phyloP scores from a whole-genome alignment of 2,329 filamentous ascomycete genomes.

The Fusarium sp. region DNA sequence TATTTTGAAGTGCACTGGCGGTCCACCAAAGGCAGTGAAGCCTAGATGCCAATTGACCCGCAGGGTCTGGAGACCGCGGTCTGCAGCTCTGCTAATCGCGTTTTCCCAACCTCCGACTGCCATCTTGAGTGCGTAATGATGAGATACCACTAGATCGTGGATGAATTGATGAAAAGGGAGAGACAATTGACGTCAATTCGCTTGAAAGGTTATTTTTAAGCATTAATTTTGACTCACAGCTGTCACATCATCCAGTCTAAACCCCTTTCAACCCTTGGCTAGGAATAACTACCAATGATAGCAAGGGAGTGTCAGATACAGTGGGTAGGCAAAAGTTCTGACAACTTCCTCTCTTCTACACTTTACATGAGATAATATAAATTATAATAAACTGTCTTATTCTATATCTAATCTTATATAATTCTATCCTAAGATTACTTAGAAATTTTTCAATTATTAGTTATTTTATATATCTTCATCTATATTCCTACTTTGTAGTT shows the following conservation, averaged over 20 bases:
- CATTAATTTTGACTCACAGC: not conserved
- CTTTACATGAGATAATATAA: too few relatives aligned
- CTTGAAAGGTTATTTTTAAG: not conserved
- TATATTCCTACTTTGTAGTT: too few relatives aligned
- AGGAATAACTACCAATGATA: not conserved
- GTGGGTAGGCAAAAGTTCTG: too few relatives aligned
- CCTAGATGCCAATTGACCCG: constrained; percentile 33
- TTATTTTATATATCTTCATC: too few relatives aligned
- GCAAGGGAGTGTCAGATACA: not conserved
- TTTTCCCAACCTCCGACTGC: constrained; percentile 15
- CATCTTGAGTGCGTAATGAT: not conserved
- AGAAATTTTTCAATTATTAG: too few relatives aligned
- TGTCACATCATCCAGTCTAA: constrained; percentile 18
- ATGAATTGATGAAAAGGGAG: too few relatives aligned
- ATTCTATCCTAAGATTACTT: too few relatives aligned
- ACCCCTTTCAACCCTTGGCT: not conserved
- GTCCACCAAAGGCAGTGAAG: constrained; percentile 30
- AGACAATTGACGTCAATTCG: not conserved
- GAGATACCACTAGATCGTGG: rapidly evolving
- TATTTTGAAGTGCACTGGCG: constrained; percentile 40
- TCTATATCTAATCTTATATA: too few relatives aligned
- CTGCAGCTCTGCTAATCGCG: not conserved
- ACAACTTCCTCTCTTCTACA: too few relatives aligned
- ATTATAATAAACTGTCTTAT: too few relatives aligned
- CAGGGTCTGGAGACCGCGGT: constrained; percentile 17